Conservation (phyloP, 192 early-diverging fungal genomes). For the Backusella parvicylindrica region DNA sequence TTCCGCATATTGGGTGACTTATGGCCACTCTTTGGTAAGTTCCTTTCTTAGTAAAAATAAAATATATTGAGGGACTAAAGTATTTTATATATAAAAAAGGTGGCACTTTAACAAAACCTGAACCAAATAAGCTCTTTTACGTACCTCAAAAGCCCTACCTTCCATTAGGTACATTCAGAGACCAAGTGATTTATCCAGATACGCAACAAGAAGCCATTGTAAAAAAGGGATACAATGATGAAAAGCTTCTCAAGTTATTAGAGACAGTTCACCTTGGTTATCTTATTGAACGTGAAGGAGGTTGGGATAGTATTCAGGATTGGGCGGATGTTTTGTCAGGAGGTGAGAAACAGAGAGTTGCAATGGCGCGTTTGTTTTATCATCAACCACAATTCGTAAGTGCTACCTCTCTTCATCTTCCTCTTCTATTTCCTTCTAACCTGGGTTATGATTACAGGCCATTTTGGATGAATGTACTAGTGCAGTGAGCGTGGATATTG, state of each 20-base stretch:
- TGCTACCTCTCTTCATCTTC: neutral
- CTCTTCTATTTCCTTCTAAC: neutral
- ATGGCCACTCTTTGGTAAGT: slow-evolving; percentile 59
- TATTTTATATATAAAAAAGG: no score
- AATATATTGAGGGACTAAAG: no score
- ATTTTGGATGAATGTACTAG: slow-evolving; percentile 80
- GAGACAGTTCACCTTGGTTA: slow-evolving; percentile 63
- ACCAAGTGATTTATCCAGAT: slow-evolving; percentile 85
- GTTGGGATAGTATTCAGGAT: slow-evolving; percentile 67
- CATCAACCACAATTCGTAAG: slow-evolving; percentile 76
- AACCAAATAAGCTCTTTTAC: slow-evolving; percentile 71
- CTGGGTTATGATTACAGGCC: slow-evolving; percentile 23
- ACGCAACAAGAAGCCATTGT: slow-evolving; percentile 56
- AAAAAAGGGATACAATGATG: slow-evolving; percentile 57
- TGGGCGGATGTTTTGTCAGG: slow-evolving; percentile 81
- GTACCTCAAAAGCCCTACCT: slow-evolving; percentile 89
- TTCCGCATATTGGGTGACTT: slow-evolving; percentile 65
- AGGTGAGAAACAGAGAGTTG: slow-evolving; percentile 75
- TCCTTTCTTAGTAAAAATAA: neutral
- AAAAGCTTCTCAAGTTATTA: slow-evolving; percentile 60
- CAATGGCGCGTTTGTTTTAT: slow-evolving; percentile 84
- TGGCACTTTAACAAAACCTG: slow-evolving; percentile 54
- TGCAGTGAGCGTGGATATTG: slow-evolving; percentile 78
- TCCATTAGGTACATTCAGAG: slow-evolving; percentile 73
- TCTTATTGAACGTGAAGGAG: slow-evolving; percentile 69